Evolutionary conservation across 202 grass and related monocot genomes (phyloP), one percentile per base, ranked within the genome.

Genomic region (Hordeum pubiflorum): DNA sequence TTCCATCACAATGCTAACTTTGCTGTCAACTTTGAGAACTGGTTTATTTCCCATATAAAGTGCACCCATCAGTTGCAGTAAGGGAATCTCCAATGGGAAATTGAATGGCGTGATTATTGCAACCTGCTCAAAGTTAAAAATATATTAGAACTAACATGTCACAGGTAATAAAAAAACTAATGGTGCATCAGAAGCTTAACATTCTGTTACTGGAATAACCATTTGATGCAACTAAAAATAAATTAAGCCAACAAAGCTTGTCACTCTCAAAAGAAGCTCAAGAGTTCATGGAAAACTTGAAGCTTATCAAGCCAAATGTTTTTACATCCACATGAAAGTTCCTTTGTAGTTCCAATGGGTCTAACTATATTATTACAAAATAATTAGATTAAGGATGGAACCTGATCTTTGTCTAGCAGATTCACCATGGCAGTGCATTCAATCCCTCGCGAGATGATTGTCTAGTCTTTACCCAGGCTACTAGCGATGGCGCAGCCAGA

Each of bases 31-130:
- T 93, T 98, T 98, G 39, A 98, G 84, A 37, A 91, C 76, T 37
- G 95, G 95, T 88, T 98, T 98, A 83, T 98, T 98, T 73, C 95
- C 95, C 95, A 94, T 98, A 38, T 98, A 98, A 26, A 98, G 84
- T 44, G 95, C 95, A 77, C 95, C 95, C 95, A 97, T 94, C 18
- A 97, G 41, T 93, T 97, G 95, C 74, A 97, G 80, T 10, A 93
- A 66, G 1, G 95, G 90, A 29, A 97, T 97, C 79, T 97, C 95
- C 64, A 97, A 60, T 9, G 95, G 95, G 69, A 94, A 97, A 88
- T 97, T 97, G 81, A 97, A 97, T 33, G 95, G 95, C 43, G 95
- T 94, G 57, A 97, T 92, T 63, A 98, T 88, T 63, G 95, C 95
- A 80, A 98, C 92, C 95, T 98, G 92, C 79, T 76, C 46, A 91